These are phyloP conservation scores for Saturnispora kantuleensis DNA, from an alignment of 805 yeast species.

Conservation along the genomic window DNA sequence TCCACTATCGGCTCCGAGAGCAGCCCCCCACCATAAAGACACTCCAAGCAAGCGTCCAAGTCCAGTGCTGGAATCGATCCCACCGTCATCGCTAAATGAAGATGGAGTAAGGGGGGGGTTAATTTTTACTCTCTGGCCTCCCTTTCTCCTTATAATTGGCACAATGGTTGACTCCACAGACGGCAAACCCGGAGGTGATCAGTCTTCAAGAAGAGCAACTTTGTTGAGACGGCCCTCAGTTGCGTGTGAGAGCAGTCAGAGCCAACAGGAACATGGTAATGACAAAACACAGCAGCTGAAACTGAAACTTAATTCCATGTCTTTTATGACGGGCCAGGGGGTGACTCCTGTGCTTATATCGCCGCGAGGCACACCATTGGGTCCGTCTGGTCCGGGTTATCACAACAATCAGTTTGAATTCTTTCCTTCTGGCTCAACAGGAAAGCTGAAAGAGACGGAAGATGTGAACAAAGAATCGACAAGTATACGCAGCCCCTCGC, in stretches of 20 bases:
- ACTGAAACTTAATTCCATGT: constrained; percentile 13
- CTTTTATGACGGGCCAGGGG: constrained; percentile 7
- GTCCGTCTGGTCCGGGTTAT: constrained; percentile 18
- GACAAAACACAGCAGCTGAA: constrained; percentile 12
- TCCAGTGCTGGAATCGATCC: constrained; percentile 28
- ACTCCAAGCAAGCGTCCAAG: constrained; percentile 63
- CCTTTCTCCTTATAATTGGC: too few relatives aligned
- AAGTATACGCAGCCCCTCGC: neutral
- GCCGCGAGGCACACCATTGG: constrained; percentile 24
- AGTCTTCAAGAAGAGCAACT: too few relatives aligned
- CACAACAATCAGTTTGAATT: constrained; percentile 3
- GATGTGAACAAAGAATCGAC: neutral
- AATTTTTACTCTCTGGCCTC: too few relatives aligned
- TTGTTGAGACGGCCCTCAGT: too few relatives aligned
- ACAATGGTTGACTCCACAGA: too few relatives aligned
- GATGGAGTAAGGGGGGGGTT: neutral
- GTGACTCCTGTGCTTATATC: constrained; percentile 23
- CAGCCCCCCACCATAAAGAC: constrained; percentile 51
- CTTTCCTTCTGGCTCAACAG: constrained; percentile 1
- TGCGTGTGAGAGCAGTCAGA: too few relatives aligned
- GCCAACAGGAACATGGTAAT: neutral
- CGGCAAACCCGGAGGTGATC: too few relatives aligned
- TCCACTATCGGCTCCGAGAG: constrained; percentile 62
- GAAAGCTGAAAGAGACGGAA: neutral
- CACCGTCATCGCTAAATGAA: constrained; percentile 9